phyloP scores from a whole-genome alignment of 805 yeast species.

The Cyberlindnera samutprakarnensis region DNA sequence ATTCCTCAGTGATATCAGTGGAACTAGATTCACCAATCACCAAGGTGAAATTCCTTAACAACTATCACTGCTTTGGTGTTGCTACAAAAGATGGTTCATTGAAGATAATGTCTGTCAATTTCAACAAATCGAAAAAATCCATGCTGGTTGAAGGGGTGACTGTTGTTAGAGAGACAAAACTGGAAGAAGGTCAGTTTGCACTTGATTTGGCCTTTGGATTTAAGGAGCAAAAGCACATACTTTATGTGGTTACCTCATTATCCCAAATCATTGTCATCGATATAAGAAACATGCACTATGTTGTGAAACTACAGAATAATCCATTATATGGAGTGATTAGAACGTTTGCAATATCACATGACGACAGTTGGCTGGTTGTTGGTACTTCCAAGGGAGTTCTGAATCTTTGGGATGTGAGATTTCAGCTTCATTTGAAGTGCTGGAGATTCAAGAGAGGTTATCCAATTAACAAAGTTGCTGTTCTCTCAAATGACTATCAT shows the following conservation, averaged over 20 bases:
- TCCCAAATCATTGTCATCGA: slow-evolving; percentile 49
- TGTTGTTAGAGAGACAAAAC: slow-evolving; percentile 33
- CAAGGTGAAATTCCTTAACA: slow-evolving; percentile 41
- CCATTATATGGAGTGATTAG: slow-evolving; percentile 59
- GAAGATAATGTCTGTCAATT: slow-evolving; percentile 30
- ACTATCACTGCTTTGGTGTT: slow-evolving; percentile 53
- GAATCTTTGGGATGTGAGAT: slow-evolving; percentile 77
- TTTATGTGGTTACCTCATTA: slow-evolving; percentile 46
- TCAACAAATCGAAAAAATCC: slow-evolving; percentile 19
- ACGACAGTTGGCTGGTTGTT: slow-evolving; percentile 54
- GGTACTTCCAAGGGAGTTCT: slow-evolving; percentile 75
- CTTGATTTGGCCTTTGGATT: slow-evolving; percentile 35
- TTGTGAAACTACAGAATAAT: slow-evolving; percentile 41
- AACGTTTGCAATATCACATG: slow-evolving; percentile 47
- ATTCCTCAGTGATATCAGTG: slow-evolving; percentile 38
- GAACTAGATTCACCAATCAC: slow-evolving; percentile 44
- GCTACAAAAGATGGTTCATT: slow-evolving; percentile 31
- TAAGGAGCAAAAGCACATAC: slow-evolving; percentile 28
- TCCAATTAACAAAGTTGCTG: slow-evolving; percentile 41
- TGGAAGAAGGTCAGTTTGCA: slow-evolving; percentile 36
- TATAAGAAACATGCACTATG: slow-evolving; percentile 44
- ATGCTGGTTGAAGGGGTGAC: slow-evolving; percentile 14
- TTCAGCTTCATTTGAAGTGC: slow-evolving; percentile 48
- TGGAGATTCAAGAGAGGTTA: slow-evolving; percentile 49
- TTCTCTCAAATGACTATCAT: slow-evolving; percentile 34